phyloP scores from a whole-genome alignment of 768 basidiomycete species.

The Antrodiella citrinella region DNA sequence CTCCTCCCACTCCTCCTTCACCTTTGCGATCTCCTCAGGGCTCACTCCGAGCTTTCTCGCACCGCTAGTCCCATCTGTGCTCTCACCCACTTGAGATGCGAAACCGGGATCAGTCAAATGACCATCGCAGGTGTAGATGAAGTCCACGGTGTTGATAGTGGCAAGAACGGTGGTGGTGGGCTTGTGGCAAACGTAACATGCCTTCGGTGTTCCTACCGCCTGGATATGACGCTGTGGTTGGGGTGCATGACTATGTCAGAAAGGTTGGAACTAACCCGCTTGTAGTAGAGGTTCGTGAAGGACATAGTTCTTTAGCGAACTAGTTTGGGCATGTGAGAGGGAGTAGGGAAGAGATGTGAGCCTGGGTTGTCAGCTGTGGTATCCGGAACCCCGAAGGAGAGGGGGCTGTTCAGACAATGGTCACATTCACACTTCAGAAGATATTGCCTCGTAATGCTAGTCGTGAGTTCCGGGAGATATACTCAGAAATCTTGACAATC shows the following conservation, averaged over 20 bases:
- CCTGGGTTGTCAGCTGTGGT: neutral
- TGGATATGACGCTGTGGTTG: slow-evolving; percentile 29
- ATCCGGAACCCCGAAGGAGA: neutral
- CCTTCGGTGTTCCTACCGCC: slow-evolving; percentile 70
- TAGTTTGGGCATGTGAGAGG: slow-evolving; percentile 3
- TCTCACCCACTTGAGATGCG: slow-evolving; percentile 41
- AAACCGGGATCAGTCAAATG: slow-evolving; percentile 81
- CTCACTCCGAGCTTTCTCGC: slow-evolving; percentile 34
- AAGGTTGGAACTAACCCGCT: slow-evolving; percentile 60
- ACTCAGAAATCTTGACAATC: no score
- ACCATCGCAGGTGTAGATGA: slow-evolving; percentile 74
- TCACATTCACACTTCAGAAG: neutral
- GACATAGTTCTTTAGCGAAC: slow-evolving; percentile 36
- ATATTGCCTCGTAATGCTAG: neutral
- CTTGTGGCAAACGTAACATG: slow-evolving; percentile 74
- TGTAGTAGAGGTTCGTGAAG: slow-evolving; percentile 83
- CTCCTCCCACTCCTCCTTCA: slow-evolving; percentile 76
- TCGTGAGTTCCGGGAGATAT: neutral
- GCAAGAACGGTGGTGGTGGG: slow-evolving; percentile 81
- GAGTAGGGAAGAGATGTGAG: slow-evolving; percentile 8
- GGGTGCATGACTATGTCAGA: no score
- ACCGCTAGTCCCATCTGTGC: slow-evolving; percentile 24
- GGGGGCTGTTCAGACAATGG: neutral
- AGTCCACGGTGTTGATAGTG: slow-evolving; percentile 76
- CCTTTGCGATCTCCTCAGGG: slow-evolving; percentile 68